Evolutionary conservation across 2,329 filamentous ascomycete species (phyloP).

Genomic region (Penicillium sp.): DNA sequence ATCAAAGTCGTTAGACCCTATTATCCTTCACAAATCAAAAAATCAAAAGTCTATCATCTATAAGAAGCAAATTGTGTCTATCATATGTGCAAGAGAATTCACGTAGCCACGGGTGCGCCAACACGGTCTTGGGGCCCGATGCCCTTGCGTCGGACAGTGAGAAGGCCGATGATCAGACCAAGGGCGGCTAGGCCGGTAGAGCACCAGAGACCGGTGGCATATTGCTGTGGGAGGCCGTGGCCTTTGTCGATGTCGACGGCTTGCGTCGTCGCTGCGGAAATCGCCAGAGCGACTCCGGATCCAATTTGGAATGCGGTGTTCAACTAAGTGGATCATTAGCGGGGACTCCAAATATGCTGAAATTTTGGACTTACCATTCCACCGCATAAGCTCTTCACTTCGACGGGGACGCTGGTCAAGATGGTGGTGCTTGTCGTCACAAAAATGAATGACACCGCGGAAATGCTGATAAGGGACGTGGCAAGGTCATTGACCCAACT

Average conservation of each 20-base stretch:
- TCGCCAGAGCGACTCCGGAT: slow-evolving; percentile 38
- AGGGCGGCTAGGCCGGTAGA: slow-evolving; percentile 39
- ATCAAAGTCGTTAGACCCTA: too few relatives aligned
- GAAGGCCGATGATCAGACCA: slow-evolving; percentile 23
- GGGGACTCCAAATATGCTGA: neutral
- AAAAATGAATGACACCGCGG: slow-evolving; percentile 40
- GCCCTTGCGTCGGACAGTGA: slow-evolving; percentile 18
- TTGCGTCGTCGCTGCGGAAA: slow-evolving; percentile 37
- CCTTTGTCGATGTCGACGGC: slow-evolving; percentile 37
- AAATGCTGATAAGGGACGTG: slow-evolving; percentile 38
- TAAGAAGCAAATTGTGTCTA: too few relatives aligned
- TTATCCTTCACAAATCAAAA: too few relatives aligned
- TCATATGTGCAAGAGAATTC: slow-evolving; percentile 1
- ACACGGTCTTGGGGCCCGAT: slow-evolving; percentile 19
- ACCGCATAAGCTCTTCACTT: slow-evolving; percentile 40
- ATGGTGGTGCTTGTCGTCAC: slow-evolving; percentile 41
- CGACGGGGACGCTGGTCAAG: slow-evolving; percentile 37
- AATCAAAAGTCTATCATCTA: too few relatives aligned
- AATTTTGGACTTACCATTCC: slow-evolving; percentile 29
- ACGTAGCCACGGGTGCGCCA: slow-evolving; percentile 15
- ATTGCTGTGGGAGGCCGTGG: slow-evolving; percentile 31
- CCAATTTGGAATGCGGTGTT: slow-evolving; percentile 44
- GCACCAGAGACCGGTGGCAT: slow-evolving; percentile 41
- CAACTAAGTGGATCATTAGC: slow-evolving; percentile 18
- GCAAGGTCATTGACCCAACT: slow-evolving; percentile 40